Conservation (phyloP, 441 rosid species). For the Populus trichocarpa region DNA sequence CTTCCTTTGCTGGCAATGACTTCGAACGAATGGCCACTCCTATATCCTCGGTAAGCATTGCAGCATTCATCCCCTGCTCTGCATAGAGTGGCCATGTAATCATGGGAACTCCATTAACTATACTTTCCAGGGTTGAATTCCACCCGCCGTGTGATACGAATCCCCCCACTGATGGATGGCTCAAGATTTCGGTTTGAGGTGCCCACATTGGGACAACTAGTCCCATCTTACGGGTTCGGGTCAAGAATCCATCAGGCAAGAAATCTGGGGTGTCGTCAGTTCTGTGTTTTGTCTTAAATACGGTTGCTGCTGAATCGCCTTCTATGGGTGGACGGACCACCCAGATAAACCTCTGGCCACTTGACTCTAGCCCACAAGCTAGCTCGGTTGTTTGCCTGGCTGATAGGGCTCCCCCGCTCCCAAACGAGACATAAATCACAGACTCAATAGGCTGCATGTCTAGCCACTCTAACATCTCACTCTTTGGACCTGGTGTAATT, state of each 20-base stretch:
- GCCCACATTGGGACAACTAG: constrained; percentile 31
- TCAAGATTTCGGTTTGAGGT: constrained; percentile 30
- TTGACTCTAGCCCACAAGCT: constrained; percentile 50
- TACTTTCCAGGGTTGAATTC: constrained; percentile 32
- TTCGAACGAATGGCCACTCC: constrained; percentile 18
- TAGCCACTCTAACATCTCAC: constrained; percentile 28
- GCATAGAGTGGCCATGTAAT: constrained; percentile 33
- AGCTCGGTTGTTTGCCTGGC: constrained; percentile 38
- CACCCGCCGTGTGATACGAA: constrained; percentile 38
- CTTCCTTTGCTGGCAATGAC: neutral
- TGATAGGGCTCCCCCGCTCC: constrained; percentile 57
- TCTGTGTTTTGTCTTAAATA: neutral
- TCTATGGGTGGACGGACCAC: constrained; percentile 33
- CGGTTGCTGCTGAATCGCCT: neutral
- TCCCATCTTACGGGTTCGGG: constrained; percentile 13
- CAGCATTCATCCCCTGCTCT: constrained; percentile 35
- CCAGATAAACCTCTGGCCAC: constrained; percentile 57
- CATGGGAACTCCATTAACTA: constrained; percentile 31
- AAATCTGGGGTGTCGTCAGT: constrained; percentile 10
- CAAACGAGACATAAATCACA: constrained; percentile 54
- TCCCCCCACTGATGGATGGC: constrained; percentile 28
- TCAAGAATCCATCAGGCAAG: constrained; percentile 35
- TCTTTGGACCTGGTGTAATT: constrained; percentile 1
- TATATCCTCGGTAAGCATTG: constrained; percentile 25
- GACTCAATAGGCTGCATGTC: constrained; percentile 42